Evolutionary conservation across 371 early-diverging fungal species (phyloP), one percentile per base, ranked within the genome.

Genomic region (Dichotomocladium elegans): DNA sequence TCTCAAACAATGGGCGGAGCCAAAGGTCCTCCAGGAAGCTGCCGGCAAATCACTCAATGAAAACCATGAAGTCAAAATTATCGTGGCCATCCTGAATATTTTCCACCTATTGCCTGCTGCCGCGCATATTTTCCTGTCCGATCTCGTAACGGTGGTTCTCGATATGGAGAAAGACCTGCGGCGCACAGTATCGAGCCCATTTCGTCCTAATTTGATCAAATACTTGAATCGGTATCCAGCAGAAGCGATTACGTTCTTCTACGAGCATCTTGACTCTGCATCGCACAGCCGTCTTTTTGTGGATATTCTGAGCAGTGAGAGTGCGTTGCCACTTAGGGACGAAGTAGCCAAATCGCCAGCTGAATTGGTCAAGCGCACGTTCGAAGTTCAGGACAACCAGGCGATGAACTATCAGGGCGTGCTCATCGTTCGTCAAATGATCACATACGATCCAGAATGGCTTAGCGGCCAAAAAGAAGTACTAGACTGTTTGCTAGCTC

Each of bases 51-150:
- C 94, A 0, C 68, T 95, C n/a, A 74, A 81, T 41, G 98, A 98
- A 47, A 81, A 90, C 33, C 89, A 92, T 42, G 93, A 94, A 58
- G 88, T 98, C 56, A 85, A 89, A 58, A 87, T 99, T 47, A 90
- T 98, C 47, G 95, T 92, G 1, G 94, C 93, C 1, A 95, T 98
- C 12, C 66, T 98, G 54, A 86, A 95, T 47, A 89, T 98, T 3
- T 96, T 98, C 60, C 89, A 93, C 52, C 63, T 95, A 47, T 71
- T 99, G 14, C 99, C 99, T 0, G 75, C 94, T 24, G 80, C 94
- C 0, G 98, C 98, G 10, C 89, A 89, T 60, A 82, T 93, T 14
- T 96, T 97, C 56, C 63, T 99, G 79, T 89, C 91, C 31, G 92
- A 96, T 22, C 66, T 98, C 28, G 89, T 99, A 21, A 81, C 85